Percentiles rank a stretch among this genome's conserved stretches.
Evolutionary conservation across 140 eudicot species (phyloP).

Genomic region (Anethum foeniculum): DNA sequence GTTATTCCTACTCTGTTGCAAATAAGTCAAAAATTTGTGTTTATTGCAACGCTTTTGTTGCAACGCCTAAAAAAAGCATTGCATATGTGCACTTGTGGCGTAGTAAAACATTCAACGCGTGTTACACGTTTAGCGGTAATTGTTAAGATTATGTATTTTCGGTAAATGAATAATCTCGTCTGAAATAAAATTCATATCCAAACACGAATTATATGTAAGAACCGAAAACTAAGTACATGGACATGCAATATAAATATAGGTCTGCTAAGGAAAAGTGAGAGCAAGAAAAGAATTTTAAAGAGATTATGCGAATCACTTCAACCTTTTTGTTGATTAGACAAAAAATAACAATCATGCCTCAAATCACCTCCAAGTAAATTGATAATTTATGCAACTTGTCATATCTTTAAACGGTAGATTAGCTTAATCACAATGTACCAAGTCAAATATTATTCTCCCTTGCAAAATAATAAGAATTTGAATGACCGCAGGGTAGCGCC

Average conservation of each 20-base stretch:
- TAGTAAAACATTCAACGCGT: no score
- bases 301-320: slow-evolving; percentile 1
- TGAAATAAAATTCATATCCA: no score
- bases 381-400: background rate
- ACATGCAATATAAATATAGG: background rate
- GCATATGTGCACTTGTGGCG: no score
- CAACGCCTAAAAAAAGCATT: no score
- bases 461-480: background rate
- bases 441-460: slow-evolving; percentile 1
- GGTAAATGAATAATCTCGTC: no score
- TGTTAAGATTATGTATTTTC: no score
- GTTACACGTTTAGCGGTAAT: no score
- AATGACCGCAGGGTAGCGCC: slow-evolving; percentile 4
- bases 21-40: no score
- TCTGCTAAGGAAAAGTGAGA: background rate
- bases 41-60: no score
- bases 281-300: background rate
- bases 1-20: no score
- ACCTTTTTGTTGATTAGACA: slow-evolving; percentile 12
- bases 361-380: background rate
- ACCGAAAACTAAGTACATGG: no score
- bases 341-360: slow-evolving; percentile 5
- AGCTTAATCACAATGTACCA: background rate
- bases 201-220: no score
- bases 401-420: background rate